Percentiles rank a stretch among this genome's conserved stretches.
phyloP scores from a whole-genome alignment of 2,329 filamentous ascomycete species.

The Zasmidium angulare region DNA sequence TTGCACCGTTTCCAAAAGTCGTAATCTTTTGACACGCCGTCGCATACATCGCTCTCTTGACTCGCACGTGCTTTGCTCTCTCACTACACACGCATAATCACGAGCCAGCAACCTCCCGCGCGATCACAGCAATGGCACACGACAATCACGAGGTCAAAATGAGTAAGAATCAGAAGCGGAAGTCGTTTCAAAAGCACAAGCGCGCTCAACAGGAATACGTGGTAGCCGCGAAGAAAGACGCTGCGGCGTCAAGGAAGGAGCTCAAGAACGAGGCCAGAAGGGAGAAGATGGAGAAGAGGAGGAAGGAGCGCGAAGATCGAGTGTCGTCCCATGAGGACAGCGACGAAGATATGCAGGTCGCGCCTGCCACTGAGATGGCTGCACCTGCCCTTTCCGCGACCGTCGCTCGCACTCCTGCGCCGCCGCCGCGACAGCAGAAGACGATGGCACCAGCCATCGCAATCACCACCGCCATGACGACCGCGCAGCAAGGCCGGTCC shows the following conservation, averaged over 20 bases:
- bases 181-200: neutral
- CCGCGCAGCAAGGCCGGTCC: no score
- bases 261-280: no score
- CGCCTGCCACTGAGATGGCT: neutral
- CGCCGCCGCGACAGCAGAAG: no score
- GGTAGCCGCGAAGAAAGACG: neutral
- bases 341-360: neutral
- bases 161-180: neutral
- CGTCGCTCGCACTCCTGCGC: no score
- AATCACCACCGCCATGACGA: no score
- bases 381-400: no score
- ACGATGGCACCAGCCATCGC: no score
- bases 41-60: no score
- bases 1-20: no score
- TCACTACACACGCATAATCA: neutral
- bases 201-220: neutral
- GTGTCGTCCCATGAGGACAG: neutral
- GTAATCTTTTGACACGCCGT: no score
- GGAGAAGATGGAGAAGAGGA: neutral
- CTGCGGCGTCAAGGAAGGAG: neutral
- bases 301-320: neutral
- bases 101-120: neutral
- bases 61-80: no score
- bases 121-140: neutral
- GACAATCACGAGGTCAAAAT: neutral